phyloP scores from a whole-genome alignment of 192 early-diverging fungal genomes.

The Funneliformis geosporum region DNA sequence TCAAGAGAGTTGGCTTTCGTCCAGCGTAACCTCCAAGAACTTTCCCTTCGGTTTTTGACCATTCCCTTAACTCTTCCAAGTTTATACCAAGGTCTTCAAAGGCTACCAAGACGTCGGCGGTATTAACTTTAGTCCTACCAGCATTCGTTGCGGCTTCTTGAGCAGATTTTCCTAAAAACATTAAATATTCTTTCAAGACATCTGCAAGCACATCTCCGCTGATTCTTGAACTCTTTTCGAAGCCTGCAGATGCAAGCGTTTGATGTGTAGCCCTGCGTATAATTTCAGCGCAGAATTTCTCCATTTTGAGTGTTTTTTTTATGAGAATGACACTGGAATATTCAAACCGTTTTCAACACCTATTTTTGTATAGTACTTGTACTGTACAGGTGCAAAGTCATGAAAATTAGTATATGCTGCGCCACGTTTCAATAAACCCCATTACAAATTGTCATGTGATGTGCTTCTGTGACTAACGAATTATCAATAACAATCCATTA shows the following conservation, averaged over 20 bases:
- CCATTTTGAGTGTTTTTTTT: neutral
- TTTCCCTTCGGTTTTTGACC: slow-evolving; percentile 36
- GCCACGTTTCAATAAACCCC: neutral
- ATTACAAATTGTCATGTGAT: neutral
- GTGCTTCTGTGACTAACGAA: neutral
- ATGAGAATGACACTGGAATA: neutral
- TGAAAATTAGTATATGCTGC: neutral
- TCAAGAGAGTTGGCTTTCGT: neutral
- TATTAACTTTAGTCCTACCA: slow-evolving; percentile 46
- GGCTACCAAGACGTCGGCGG: slow-evolving; percentile 46
- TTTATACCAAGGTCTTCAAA: slow-evolving; percentile 50
- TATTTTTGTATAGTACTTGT: slow-evolving; percentile 1
- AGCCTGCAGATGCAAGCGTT: slow-evolving; percentile 44
- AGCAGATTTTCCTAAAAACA: slow-evolving; percentile 46
- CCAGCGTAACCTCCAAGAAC: neutral
- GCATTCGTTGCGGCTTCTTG: slow-evolving; percentile 50
- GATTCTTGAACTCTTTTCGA: slow-evolving; percentile 49
- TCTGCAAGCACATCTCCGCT: slow-evolving; percentile 51
- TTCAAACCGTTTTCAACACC: neutral
- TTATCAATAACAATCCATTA: too few species aligned
- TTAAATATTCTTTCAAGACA: slow-evolving; percentile 53
- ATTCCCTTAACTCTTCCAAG: slow-evolving; percentile 42
- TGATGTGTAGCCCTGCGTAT: slow-evolving; percentile 3
- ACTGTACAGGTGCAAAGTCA: neutral
- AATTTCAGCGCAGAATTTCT: slow-evolving; percentile 9